Conservation (phyloP, 1,139 yeast species). For the Waltiozyma solani region DNA sequence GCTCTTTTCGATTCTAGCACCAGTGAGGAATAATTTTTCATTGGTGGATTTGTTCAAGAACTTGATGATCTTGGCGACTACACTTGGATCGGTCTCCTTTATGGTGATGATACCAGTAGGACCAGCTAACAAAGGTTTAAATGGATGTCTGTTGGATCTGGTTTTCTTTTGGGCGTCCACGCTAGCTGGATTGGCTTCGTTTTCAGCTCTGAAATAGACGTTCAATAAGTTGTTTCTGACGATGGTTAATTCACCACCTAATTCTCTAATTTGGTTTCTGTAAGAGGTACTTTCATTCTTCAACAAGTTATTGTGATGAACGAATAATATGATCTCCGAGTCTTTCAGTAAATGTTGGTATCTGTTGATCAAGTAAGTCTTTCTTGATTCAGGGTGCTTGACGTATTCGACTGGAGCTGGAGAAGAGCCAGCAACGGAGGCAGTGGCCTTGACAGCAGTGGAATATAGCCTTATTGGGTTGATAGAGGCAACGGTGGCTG, state of each 20-base stretch:
- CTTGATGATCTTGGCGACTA: conserved; percentile 52
- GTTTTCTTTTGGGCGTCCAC: conserved; percentile 39
- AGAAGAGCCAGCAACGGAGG: conserved; percentile 1
- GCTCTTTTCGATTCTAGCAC: conserved; percentile 68
- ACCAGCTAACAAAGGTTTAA: conserved; percentile 62
- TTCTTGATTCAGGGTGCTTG: conserved; percentile 38
- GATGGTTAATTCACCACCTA: conserved; percentile 60
- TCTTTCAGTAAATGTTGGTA: conserved; percentile 63
- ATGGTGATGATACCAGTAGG: conserved; percentile 80
- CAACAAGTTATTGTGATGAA: conserved; percentile 75
- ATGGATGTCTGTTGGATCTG: conserved; percentile 45
- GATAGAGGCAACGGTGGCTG: neutral
- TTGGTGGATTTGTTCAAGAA: conserved; percentile 43
- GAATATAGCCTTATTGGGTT: conserved; percentile 10
- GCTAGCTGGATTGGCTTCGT: conserved; percentile 69
- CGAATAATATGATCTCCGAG: conserved; percentile 60
- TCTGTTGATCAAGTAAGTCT: conserved; percentile 74
- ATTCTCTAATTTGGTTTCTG: conserved; percentile 49
- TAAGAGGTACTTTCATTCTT: conserved; percentile 57
- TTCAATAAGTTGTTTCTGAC: conserved; percentile 60
- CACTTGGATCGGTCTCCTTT: conserved; percentile 58
- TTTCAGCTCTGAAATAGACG: conserved; percentile 65
- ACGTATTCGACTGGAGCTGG: conserved; percentile 14
- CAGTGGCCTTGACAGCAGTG: conserved; percentile 4
- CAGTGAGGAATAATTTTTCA: conserved; percentile 72